Evolutionary conservation across 176 grass and related monocot genomes (phyloP).

Genomic region (Aegilops tauschii): DNA sequence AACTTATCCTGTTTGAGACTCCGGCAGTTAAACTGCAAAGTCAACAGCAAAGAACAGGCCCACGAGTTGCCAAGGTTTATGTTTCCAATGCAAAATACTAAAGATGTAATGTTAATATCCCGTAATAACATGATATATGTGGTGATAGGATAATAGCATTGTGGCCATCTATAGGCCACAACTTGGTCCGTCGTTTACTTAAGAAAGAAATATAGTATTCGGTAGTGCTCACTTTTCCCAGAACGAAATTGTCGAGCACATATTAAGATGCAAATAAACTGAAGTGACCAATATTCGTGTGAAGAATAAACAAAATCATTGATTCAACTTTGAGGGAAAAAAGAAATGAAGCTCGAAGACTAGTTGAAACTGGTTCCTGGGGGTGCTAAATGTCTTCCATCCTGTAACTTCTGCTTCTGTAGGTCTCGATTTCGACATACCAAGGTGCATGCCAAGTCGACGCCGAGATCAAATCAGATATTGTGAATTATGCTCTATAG

Average conservation of each 20-base stretch:
- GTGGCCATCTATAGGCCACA: neutral
- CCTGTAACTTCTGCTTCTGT: slow-evolving; percentile 15
- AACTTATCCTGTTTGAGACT: no score
- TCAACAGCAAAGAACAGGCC: no score
- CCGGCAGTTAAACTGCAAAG: no score
- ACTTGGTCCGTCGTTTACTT: neutral
- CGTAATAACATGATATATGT: neutral
- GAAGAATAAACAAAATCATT: neutral
- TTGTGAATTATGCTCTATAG: slow-evolving; percentile 63
- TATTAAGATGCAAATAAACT: neutral
- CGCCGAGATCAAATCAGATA: slow-evolving; percentile 58
- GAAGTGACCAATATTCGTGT: neutral
- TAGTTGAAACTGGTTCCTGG: neutral
- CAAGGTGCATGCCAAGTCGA: slow-evolving; percentile 52
- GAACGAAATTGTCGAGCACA: neutral
- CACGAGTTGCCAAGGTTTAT: no score
- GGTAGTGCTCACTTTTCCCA: neutral
- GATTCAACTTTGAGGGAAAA: neutral
- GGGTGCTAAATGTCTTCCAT: neutral
- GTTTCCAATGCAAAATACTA: no score
- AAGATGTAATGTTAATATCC: no score
- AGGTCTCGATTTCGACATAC: slow-evolving; percentile 52
- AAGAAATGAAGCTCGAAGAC: neutral
- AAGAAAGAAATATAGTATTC: neutral
- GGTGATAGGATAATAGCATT: neutral